Base-by-base conservation (phyloP, 345 rosid species). In the Clarkia xantiana region DNA sequence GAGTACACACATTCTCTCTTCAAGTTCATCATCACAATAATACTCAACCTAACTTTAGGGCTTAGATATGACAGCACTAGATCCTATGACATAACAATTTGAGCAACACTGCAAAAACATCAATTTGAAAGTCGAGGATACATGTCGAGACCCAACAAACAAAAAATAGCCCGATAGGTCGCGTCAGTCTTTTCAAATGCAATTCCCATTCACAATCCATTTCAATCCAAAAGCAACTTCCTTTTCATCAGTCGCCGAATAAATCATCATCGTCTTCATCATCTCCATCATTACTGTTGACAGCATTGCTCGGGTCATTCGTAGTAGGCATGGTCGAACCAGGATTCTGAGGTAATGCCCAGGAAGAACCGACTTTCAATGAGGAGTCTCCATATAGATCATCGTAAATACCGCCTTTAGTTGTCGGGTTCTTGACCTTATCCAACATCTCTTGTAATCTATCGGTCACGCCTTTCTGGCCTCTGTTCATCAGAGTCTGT, bases 361-460 rank as follows among this genome's bases (percentile, higher is more conserved):
- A 91, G n/a, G 93, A 76, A 23, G 79, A 74, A 40, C 96, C 98
- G 55, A 91, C 70, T 38, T 76, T 80, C 36, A 90, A 70, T 15
- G 79, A 60, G 46, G 79, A 60, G 46, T 91, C 94, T 20, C 94
- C 94, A 12, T 71, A 83, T 50, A 84, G 89, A 67, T 79, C 85
- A 51, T 81, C 94, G 51, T 78, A 73, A 9, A 76, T 71, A 61
- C 87, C 90, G 23, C 55, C 54, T 63, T 76, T 84, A 29, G 36
- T 29, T 10, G 78, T 77, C 56, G 63, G 59, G 22, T 67, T 65
- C 68, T 68, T 83, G 18, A 91, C 70, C 75, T 71, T 83, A 51
- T 69, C 67, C 71, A 86, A 66, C 17, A 78, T 89, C 65, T 83
- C 81, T 58, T 81, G 82, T 16, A 83, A 74, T 62, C 70, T 79